Conservation (phyloP, 345 rosid species). For the Pistacia integerrima region DNA sequence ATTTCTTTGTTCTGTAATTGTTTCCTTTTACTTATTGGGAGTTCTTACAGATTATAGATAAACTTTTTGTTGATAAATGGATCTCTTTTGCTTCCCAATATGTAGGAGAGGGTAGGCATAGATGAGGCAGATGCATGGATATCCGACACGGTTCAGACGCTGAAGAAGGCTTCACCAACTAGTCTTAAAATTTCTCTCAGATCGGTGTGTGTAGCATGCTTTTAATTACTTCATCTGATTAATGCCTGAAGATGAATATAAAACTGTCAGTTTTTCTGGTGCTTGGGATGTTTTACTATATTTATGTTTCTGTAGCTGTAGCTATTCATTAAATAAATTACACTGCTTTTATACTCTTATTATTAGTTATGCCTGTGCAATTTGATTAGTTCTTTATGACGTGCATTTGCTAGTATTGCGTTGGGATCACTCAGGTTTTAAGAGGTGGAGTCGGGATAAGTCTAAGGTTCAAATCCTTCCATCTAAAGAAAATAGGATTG, state of each 20-base stretch:
- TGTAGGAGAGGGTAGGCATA: slow-evolving; percentile 61
- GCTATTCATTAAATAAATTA: background rate
- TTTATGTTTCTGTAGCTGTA: background rate
- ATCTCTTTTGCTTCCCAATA: slow-evolving; percentile 14
- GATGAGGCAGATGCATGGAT: slow-evolving; percentile 56
- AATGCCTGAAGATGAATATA: background rate
- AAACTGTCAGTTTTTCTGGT: background rate
- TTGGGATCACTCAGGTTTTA: background rate
- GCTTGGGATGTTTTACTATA: background rate
- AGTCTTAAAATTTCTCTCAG: slow-evolving; percentile 85
- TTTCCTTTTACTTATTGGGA: slow-evolving; percentile 1
- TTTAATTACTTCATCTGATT: background rate
- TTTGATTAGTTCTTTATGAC: no score
- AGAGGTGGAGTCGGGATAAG: background rate
- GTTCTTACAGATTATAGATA: slow-evolving; percentile 4
- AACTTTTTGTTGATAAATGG: slow-evolving; percentile 1
- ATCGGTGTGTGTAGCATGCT: slow-evolving; percentile 47
- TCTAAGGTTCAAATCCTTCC: background rate
- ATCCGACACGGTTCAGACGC: slow-evolving; percentile 42
- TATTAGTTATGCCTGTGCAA: background rate
- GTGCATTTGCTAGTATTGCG: background rate
- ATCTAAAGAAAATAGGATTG: background rate
- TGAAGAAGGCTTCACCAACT: slow-evolving; percentile 82
- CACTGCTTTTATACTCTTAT: background rate
- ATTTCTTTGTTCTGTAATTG: slow-evolving; percentile 1